Evolutionary conservation across 2,329 filamentous ascomycete species (phyloP).

Genomic region (Diaporthe aspalathi): DNA sequence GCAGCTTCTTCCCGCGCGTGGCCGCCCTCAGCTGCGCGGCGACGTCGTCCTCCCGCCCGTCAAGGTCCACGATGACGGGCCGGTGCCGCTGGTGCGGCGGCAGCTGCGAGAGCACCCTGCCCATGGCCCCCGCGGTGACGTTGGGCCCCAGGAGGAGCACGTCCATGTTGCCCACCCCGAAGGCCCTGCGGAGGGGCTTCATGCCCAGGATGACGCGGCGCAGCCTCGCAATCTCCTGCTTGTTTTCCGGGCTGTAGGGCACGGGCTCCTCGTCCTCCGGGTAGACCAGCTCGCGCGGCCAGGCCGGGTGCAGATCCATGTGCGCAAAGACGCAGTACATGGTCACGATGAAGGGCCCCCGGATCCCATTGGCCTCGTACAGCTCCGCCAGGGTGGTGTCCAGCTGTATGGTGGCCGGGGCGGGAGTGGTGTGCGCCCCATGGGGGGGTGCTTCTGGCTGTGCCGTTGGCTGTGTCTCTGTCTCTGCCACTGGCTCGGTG

Average conservation of each 20-base stretch:
- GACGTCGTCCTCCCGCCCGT: slow-evolving; percentile 23
- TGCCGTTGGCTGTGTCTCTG: background rate
- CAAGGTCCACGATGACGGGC: slow-evolving; percentile 39
- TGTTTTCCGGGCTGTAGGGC: slow-evolving; percentile 38
- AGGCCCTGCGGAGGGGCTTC: slow-evolving; percentile 43
- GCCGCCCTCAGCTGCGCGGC: slow-evolving; percentile 33
- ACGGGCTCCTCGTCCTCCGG: slow-evolving; percentile 44
- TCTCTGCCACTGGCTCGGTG: too few species aligned
- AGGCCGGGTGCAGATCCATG: slow-evolving; percentile 42
- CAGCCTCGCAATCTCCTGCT: slow-evolving; percentile 40
- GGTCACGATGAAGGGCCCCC: slow-evolving; percentile 42
- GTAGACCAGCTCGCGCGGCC: slow-evolving; percentile 41
- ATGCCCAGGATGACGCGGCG: slow-evolving; percentile 42
- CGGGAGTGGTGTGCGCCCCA: background rate
- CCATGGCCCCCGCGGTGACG: slow-evolving; percentile 38
- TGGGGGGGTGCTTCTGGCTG: background rate
- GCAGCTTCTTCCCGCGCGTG: slow-evolving; percentile 38
- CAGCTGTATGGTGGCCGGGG: slow-evolving; percentile 26
- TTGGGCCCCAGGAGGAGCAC: slow-evolving; percentile 42
- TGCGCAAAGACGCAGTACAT: slow-evolving; percentile 44
- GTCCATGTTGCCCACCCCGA: slow-evolving; percentile 42
- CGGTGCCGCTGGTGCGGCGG: slow-evolving; percentile 41
- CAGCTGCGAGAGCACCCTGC: slow-evolving; percentile 41
- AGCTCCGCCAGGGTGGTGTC: slow-evolving; percentile 43
- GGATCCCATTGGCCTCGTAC: slow-evolving; percentile 42